Conservation (phyloP, 768 basidiomycete species). For the Lentinula aciculospora region DNA sequence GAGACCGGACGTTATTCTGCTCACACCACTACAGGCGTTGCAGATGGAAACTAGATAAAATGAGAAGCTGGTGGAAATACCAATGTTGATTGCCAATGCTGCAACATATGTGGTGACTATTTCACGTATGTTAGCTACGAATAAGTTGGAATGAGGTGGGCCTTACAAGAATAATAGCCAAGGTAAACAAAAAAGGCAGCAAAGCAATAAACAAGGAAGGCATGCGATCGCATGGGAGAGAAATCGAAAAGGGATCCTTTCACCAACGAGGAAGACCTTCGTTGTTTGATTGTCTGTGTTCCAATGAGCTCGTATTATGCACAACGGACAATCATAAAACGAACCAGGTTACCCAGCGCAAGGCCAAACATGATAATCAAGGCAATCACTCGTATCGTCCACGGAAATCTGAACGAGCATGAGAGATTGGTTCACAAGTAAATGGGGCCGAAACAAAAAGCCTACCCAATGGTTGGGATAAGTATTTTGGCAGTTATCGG, state of each 20-base stretch:
- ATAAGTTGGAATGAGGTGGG: background rate
- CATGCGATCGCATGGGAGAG: conserved; percentile 25
- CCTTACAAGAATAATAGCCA: conserved; percentile 43
- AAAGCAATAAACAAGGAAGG: conserved; percentile 34
- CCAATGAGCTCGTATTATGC: background rate
- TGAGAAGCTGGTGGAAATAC: conserved; percentile 26
- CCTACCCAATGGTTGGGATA: conserved; percentile 33
- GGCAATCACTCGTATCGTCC: conserved; percentile 47
- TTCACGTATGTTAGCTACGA: background rate
- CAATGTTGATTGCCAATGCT: conserved; percentile 5
- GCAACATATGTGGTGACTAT: conserved; percentile 4
- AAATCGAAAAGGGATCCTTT: conserved; percentile 35
- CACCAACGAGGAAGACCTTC: conserved; percentile 31
- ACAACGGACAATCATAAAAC: background rate
- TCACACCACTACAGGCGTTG: conserved; percentile 39
- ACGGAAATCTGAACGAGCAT: conserved; percentile 35
- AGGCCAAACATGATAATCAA: conserved; percentile 36
- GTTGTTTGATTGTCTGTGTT: conserved; percentile 21
- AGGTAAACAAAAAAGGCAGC: conserved; percentile 34
- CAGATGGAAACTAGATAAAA: conserved; percentile 41
- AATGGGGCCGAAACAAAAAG: background rate
- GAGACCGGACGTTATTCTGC: conserved; percentile 34
- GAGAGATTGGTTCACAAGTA: no score
- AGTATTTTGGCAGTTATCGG: conserved; percentile 39
- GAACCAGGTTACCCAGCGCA: conserved; percentile 34